Conservation (phyloP, 2,329 filamentous ascomycete species). For the Ceratocystis papillata region DNA sequence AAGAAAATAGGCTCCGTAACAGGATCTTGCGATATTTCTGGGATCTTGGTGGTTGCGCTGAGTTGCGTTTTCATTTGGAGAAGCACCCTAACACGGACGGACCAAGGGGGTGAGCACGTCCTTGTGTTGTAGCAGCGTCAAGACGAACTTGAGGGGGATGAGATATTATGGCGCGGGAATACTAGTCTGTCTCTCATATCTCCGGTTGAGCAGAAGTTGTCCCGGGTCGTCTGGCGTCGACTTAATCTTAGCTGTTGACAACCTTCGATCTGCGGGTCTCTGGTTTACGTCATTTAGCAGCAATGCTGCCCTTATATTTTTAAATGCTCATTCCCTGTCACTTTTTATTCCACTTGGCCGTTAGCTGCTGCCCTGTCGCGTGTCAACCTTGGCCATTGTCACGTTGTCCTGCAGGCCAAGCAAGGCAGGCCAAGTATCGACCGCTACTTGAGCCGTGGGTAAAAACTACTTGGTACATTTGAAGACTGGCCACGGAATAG, state of each 20-base stretch:
- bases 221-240: neutral
- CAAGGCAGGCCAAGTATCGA: neutral
- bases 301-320: neutral
- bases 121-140: no score
- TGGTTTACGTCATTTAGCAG: neutral
- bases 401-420: neutral
- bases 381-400: neutral
- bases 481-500: neutral
- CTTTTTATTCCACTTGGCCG: no score
- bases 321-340: neutral
- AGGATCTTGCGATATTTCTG: no score
- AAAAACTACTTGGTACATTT: neutral
- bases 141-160: no score
- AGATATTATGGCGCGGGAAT: no score
- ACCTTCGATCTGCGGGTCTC: neutral
- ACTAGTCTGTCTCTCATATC: no score
- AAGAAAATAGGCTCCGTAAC: no score
- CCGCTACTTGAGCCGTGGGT: constrained; percentile 2
- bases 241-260: neutral
- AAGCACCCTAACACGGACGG: no score
- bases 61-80: no score
- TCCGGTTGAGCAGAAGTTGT: neutral
- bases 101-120: no score
- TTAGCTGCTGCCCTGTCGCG: neutral
- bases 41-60: no score